A percentile compares a stretch with the other conserved stretches of the same genome.
Conservation (phyloP, 108 stramenopile species). For the Asterionellopsis glacialis region DNA sequence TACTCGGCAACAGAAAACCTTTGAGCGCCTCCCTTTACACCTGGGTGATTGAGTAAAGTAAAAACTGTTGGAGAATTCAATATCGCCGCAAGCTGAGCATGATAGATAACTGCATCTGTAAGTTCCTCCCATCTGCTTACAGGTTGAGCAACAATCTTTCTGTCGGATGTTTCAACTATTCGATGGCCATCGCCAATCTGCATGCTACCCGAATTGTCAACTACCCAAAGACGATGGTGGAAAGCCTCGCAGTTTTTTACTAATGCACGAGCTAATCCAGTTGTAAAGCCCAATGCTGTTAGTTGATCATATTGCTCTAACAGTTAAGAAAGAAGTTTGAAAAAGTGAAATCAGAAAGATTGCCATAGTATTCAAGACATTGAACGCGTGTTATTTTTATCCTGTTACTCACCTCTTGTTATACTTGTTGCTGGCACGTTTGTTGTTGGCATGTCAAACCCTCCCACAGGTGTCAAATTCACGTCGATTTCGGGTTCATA, state of each 20-base stretch:
- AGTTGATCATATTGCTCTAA: too few species aligned
- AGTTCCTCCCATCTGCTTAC: conserved; percentile 69
- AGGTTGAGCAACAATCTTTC: conserved; percentile 21
- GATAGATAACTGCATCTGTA: conserved; percentile 55
- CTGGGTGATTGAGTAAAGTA: conserved; percentile 57
- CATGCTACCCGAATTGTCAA: conserved; percentile 74
- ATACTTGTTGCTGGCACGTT: too few species aligned
- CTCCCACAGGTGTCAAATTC: too few species aligned
- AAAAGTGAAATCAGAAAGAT: too few species aligned
- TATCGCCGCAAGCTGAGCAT: conserved; percentile 55
- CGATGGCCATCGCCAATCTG: conserved; percentile 51
- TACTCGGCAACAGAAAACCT: conserved; percentile 44
- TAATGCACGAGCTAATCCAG: conserved; percentile 31
- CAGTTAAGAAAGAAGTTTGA: too few species aligned
- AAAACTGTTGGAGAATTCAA: conserved; percentile 53
- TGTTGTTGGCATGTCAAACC: too few species aligned
- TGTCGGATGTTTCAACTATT: conserved; percentile 18
- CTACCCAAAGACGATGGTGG: conserved; percentile 35
- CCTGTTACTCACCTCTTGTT: too few species aligned
- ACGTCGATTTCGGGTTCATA: too few species aligned
- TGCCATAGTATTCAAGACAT: too few species aligned
- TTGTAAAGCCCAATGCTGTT: conserved; percentile 15
- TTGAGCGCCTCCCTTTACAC: conserved; percentile 31
- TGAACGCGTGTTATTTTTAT: too few species aligned
- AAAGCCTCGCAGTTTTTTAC: conserved; percentile 19